Percentiles rank a stretch among this genome's conserved stretches.
These are phyloP conservation scores for Scedosporium aurantiacum DNA, from an alignment of 2,329 filamentous ascomycete species.

Conservation along the genomic window DNA sequence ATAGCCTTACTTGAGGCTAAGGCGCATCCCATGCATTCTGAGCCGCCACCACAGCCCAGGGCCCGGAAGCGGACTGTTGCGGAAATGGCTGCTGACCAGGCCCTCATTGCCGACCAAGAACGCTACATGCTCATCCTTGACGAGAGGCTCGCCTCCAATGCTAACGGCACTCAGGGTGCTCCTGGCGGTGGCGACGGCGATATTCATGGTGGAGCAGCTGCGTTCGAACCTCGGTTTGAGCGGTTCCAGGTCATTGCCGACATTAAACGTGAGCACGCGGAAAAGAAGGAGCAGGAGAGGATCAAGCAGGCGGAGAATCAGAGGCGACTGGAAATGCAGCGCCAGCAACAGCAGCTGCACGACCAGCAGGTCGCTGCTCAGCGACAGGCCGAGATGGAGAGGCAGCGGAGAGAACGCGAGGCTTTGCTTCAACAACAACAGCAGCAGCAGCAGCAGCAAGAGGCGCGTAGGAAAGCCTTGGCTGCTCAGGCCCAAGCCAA, in stretches of 20 bases:
- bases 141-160: slow-evolving; percentile 59
- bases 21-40: slow-evolving; percentile 66
- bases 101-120: slow-evolving; percentile 77
- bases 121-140: slow-evolving; percentile 89
- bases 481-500: slow-evolving; percentile 18
- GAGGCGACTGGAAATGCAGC: slow-evolving; percentile 37
- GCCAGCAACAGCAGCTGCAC: slow-evolving; percentile 27
- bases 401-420: slow-evolving; percentile 20
- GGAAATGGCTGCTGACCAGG: slow-evolving; percentile 90
- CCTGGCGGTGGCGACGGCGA: slow-evolving; percentile 58
- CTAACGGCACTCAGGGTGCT: slow-evolving; percentile 44
- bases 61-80: slow-evolving; percentile 86
- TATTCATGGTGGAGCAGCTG: slow-evolving; percentile 56
- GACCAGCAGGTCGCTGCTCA: slow-evolving; percentile 35
- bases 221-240: slow-evolving; percentile 79
- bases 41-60: slow-evolving; percentile 72
- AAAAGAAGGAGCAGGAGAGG: slow-evolving; percentile 68
- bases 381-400: slow-evolving; percentile 30
- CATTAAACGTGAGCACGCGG: slow-evolving; percentile 66
- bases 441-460: slow-evolving; percentile 24
- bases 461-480: slow-evolving; percentile 23
- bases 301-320: slow-evolving; percentile 51
- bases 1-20: slow-evolving; percentile 61
- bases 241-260: slow-evolving; percentile 84
- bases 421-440: slow-evolving; percentile 9